A percentile compares a stretch with the other conserved stretches of the same genome.
Conservation (phyloP, 129 eudicot genomes). For the Kitagawia praeruptora region DNA sequence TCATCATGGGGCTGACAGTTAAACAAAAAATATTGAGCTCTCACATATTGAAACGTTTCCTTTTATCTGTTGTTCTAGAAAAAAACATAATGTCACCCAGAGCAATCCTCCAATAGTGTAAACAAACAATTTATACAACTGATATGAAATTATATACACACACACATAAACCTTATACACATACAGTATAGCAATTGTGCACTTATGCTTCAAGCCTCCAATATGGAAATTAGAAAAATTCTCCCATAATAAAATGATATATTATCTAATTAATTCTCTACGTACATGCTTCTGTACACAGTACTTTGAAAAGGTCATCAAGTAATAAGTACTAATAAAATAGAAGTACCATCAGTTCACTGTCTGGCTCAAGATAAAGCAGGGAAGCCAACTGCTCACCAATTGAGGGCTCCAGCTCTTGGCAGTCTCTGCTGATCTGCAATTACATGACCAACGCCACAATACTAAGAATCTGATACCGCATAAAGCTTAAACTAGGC, state of each 20-base stretch:
- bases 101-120: not conserved
- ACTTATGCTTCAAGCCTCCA: not conserved
- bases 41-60: not conserved
- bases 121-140: not conserved
- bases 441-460: constrained; percentile 13
- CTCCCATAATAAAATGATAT: not conserved
- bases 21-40: not conserved
- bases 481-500: not conserved
- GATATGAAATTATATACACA: not conserved
- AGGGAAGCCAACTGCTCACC: constrained; percentile 94
- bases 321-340: not conserved
- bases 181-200: not conserved
- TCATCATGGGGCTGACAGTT: not conserved
- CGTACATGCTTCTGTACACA: not conserved
- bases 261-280: not conserved
- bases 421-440: constrained; percentile 98
- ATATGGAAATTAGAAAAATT: not conserved
- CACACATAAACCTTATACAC: not conserved
- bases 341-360: constrained; percentile 81
- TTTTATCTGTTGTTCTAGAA: not conserved
- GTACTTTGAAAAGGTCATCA: not conserved
- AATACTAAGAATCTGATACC: not conserved
- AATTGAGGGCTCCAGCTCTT: constrained; percentile 83
- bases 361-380: constrained; percentile 93
- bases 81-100: not conserved